Evolutionary conservation across 352 stramenopile genomes (phyloP).

Genomic region (Pythium chondricola): DNA sequence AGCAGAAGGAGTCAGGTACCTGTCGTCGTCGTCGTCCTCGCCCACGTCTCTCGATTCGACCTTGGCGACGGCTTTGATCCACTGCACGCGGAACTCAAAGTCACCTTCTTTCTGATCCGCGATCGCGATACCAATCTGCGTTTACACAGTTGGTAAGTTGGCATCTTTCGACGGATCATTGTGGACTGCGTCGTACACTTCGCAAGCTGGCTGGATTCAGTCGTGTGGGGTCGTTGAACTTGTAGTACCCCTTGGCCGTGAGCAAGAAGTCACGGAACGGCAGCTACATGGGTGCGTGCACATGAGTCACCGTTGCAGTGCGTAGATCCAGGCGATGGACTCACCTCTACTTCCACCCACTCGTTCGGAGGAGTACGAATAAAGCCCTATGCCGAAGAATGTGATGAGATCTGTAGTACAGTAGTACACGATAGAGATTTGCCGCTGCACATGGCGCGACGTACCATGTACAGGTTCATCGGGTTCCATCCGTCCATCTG

Average conservation of each 20-base stretch:
- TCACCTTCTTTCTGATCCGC: constrained; percentile 82
- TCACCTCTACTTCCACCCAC: constrained; percentile 79
- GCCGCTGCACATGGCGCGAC: too few species aligned
- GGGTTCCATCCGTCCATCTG: constrained; percentile 87
- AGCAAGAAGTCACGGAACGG: constrained; percentile 77
- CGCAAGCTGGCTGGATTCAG: constrained; percentile 72
- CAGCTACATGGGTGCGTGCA: too few species aligned
- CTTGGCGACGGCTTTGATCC: constrained; percentile 79
- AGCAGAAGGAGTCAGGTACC: too few species aligned
- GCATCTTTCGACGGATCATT: background rate
- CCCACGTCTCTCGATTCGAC: constrained; percentile 34
- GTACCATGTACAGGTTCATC: constrained; percentile 82
- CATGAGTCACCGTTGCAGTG: too few species aligned
- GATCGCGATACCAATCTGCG: constrained; percentile 79
- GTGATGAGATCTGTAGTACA: too few species aligned
- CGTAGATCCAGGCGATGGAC: background rate
- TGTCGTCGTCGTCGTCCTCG: constrained; percentile 24
- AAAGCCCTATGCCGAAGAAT: constrained; percentile 77
- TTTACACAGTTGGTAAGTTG: too few species aligned
- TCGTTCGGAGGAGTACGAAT: constrained; percentile 72
- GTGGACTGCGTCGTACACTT: constrained; percentile 34
- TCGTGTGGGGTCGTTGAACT: constrained; percentile 66
- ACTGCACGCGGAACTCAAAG: constrained; percentile 79
- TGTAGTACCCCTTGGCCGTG: constrained; percentile 78
- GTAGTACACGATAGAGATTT: too few species aligned